Base-by-base conservation (phyloP, 2,329 filamentous ascomycete genomes). In the Tolypocladium inflatum region DNA sequence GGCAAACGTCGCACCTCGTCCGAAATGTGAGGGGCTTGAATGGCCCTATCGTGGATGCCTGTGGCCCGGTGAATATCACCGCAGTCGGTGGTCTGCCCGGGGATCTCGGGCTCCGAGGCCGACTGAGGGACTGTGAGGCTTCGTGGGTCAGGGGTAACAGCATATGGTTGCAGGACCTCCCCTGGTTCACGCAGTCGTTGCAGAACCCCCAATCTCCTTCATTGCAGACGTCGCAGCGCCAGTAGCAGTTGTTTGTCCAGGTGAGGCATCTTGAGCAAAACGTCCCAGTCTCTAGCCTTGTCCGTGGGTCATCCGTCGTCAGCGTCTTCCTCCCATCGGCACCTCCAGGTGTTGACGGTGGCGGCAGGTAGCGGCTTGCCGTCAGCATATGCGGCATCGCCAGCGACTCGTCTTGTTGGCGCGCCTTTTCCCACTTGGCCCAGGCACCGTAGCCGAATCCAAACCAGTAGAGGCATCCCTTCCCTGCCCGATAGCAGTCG, bases 151-250 rank as follows among this genome's bases (percentile, higher is more conserved):
- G 76, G 0, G 92, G 90, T 0, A 96, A 76, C 0, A 97, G 78
- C 8, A 88, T 80, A 67, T 97, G 93, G 0, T 86, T 89, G 72
- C 93, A 97, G 60, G 86, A 88, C 60, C 81, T 80, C 19, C 90
- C 91, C 70, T 87, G 85, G 59, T 93, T 92, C 37, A 96, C 90
- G 63, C 93, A 97, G 60, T 80, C 76, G 65, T 92, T 91, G 73
- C 93, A 97, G 69, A 90, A 97, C 0, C 93, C 93, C 92, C 92
- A 97, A 67, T 95, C 92, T 6, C 91, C 93, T 61, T 94, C 86
- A 65, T 96, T 96, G 74, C 93, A 97, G 33, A 80, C 71, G 59
- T 88, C 84, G 70, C 93, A 97, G 61, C 89, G 86, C 93, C 92
- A 97, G 72, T 90, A 96, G 72, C 90, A 94, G 55, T 87, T 82